Conservation (phyloP, 2,329 filamentous ascomycete genomes). For the Thielaviopsis cerberus region DNA sequence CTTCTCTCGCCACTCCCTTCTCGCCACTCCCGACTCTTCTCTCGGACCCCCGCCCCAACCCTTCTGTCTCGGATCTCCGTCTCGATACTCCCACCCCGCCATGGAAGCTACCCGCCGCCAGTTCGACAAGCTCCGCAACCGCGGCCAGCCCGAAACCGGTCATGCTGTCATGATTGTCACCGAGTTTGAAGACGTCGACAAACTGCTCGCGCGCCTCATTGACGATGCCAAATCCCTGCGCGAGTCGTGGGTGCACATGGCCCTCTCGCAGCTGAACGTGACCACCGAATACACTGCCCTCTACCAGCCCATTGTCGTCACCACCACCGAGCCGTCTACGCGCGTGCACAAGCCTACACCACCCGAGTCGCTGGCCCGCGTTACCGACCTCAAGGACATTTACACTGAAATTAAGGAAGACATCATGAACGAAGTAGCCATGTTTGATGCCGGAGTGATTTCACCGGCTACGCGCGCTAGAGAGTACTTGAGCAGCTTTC, state of each 20-base stretch:
- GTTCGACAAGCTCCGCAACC: conserved; percentile 53
- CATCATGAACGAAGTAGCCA: conserved; percentile 48
- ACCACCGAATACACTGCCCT: conserved; percentile 50
- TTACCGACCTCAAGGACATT: conserved; percentile 42
- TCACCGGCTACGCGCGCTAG: conserved; percentile 51
- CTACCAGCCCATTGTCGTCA: conserved; percentile 58
- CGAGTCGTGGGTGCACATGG: conserved; percentile 58
- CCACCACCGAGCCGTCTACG: conserved; percentile 31
- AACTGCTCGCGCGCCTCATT: conserved; percentile 56
- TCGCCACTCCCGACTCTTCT: background rate
- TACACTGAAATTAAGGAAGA: conserved; percentile 56
- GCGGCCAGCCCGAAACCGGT: conserved; percentile 52
- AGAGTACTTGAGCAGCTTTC: conserved; percentile 49
- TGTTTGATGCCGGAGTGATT: conserved; percentile 53
- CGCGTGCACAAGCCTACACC: conserved; percentile 31
- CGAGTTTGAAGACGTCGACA: conserved; percentile 66
- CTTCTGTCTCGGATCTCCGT: background rate
- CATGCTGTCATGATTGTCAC: conserved; percentile 56
- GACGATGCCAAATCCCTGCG: conserved; percentile 60
- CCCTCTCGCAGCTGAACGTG: conserved; percentile 48
- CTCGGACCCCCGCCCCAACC: background rate
- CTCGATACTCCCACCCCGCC: conserved; percentile 3
- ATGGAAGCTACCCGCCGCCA: conserved; percentile 60
- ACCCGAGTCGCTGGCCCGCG: conserved; percentile 41
- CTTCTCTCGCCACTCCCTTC: background rate